Evolutionary conservation across 495 filamentous ascomycete genomes (phyloP).

Genomic region (Bacidia rubella): DNA sequence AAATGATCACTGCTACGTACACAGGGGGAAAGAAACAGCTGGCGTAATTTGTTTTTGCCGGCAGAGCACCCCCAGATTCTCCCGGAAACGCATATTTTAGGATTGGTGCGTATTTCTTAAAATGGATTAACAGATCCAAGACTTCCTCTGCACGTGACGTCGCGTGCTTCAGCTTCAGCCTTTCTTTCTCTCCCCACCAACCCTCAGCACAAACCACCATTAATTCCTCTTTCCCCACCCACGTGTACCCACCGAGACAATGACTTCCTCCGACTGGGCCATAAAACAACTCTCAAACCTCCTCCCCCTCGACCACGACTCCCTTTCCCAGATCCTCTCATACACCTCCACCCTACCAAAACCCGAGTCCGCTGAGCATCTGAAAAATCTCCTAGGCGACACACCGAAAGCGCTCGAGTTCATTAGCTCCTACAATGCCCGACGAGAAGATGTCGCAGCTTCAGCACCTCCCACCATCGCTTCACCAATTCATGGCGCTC

Average conservation of each 20-base stretch:
- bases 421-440: slow-evolving; percentile 78
- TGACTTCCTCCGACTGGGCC: slow-evolving; percentile 32
- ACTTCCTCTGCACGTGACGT: too few species aligned
- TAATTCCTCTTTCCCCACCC: neutral
- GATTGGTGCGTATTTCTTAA: too few species aligned
- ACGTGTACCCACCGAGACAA: neutral
- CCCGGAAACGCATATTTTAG: too few species aligned
- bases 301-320: slow-evolving; percentile 71
- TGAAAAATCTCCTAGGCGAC: slow-evolving; percentile 79
- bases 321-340: slow-evolving; percentile 65
- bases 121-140: too few species aligned
- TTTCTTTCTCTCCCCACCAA: too few species aligned
- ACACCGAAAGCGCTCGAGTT: slow-evolving; percentile 77
- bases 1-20: too few species aligned
- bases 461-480: slow-evolving; percentile 22
- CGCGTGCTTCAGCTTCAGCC: too few species aligned
- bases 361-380: slow-evolving; percentile 62
- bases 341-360: slow-evolving; percentile 63
- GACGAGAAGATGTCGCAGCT: slow-evolving; percentile 30
- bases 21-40: too few species aligned
- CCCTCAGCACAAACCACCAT: too few species aligned
- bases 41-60: too few species aligned
- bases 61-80: too few species aligned
- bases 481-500: slow-evolving; percentile 11
- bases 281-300: slow-evolving; percentile 59